A percentile compares a stretch with the other conserved stretches of the same genome.
phyloP scores from a whole-genome alignment of 257 asterid genomes.

The Petunia secreta region DNA sequence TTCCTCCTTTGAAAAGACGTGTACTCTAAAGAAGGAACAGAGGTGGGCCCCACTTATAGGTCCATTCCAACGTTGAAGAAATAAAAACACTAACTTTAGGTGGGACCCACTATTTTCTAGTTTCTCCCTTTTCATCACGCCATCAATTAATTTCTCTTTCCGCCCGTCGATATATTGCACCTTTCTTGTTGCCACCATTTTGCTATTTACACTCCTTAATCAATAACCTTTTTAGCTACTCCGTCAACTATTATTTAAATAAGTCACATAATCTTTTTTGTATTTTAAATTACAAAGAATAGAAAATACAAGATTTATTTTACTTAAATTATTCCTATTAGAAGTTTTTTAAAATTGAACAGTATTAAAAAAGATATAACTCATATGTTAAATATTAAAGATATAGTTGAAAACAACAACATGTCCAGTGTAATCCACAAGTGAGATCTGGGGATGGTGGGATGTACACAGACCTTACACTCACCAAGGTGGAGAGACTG shows the following conservation, averaged over 20 bases:
- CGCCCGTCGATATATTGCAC: neutral
- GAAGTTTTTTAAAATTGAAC: too few relatives aligned
- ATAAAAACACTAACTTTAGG: slow-evolving; percentile 10
- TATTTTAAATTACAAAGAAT: too few relatives aligned
- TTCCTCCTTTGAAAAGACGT: slow-evolving; percentile 48
- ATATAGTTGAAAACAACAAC: too few relatives aligned
- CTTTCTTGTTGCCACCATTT: neutral
- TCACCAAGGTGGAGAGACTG: too few relatives aligned
- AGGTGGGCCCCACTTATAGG: slow-evolving; percentile 47
- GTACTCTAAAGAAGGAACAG: slow-evolving; percentile 56
- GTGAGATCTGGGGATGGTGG: too few relatives aligned
- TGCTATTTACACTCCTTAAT: slow-evolving; percentile 21
- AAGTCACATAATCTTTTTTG: neutral
- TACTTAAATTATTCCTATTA: too few relatives aligned
- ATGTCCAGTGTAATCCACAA: too few relatives aligned
- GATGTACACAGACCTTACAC: too few relatives aligned
- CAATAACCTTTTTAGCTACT: neutral
- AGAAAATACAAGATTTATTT: too few relatives aligned
- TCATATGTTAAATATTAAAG: too few relatives aligned
- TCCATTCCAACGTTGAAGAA: slow-evolving; percentile 38
- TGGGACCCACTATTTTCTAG: slow-evolving; percentile 28
- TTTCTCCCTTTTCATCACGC: slow-evolving; percentile 20
- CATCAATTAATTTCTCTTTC: slow-evolving; percentile 1
- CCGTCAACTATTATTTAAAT: neutral
- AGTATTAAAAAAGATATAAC: too few relatives aligned